Evolutionary conservation across 768 basidiomycete genomes (phyloP).

Genomic region (Lactarius indigo): DNA sequence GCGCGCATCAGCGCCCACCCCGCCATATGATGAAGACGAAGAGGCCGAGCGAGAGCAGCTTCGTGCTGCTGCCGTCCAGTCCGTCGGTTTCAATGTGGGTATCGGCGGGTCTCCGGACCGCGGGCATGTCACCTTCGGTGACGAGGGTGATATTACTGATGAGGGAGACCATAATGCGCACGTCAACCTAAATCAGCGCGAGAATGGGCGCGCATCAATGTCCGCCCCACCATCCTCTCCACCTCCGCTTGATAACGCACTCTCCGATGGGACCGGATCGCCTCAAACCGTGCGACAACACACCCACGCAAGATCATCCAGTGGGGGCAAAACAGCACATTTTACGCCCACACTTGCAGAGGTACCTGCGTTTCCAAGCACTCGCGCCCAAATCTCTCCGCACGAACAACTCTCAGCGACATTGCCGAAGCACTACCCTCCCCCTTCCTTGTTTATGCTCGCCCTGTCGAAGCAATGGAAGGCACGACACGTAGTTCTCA

Average conservation of each 20-base stretch:
- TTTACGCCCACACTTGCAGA: constrained; percentile 20
- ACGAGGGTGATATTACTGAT: constrained; percentile 37
- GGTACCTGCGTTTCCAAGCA: constrained; percentile 63
- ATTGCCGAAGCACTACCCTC: constrained; percentile 66
- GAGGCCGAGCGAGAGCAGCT: constrained; percentile 72
- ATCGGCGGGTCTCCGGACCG: constrained; percentile 38
- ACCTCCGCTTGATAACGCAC: not conserved
- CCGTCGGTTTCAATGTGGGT: constrained; percentile 62
- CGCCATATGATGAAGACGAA: constrained; percentile 45
- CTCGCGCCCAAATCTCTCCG: constrained; percentile 46
- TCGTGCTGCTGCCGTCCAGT: constrained; percentile 70
- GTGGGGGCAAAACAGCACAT: not conserved
- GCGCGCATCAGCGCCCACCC: constrained; percentile 24
- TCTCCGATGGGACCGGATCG: constrained; percentile 8
- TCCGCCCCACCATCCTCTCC: not conserved
- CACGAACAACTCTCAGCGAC: constrained; percentile 50
- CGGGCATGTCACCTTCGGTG: constrained; percentile 37
- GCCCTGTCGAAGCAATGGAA: constrained; percentile 75
- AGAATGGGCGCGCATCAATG: constrained; percentile 4
- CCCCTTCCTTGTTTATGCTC: constrained; percentile 64
- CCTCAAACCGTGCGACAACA: constrained; percentile 13
- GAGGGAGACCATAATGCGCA: constrained; percentile 1
- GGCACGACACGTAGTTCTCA: constrained; percentile 55
- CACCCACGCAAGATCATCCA: constrained; percentile 5
- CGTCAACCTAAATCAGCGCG: not conserved